Base-by-base conservation (phyloP, 805 yeast species). In the Candida vartiovaarae region DNA sequence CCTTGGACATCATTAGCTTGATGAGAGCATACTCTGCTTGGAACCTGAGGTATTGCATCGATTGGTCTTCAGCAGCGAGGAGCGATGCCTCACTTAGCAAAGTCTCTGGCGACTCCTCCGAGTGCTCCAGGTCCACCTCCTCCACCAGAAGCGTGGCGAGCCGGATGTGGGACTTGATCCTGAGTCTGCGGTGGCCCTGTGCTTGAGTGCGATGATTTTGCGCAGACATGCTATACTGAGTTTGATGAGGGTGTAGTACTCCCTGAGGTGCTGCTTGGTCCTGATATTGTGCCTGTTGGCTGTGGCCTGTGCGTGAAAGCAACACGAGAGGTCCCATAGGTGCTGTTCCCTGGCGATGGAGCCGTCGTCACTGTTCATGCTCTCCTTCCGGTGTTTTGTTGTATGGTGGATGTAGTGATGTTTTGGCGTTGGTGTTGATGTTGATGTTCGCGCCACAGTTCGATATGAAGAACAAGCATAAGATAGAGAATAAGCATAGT, bases 221-320 rank as follows among this genome's bases (percentile, higher is more conserved):
- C 32, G 52, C 52, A 63, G 47, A 8, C 59, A 47, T 28, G 43
- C 46, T 1, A 66, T 47, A 3, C 64, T 42, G 45, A 61, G 55
- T 10, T 56, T 52, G 1, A 65, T 53, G 40, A 68, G 42, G 4
- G 63, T 52, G 45, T 53, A 62, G 42, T 64, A 65, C 47, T 64
- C 65, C n/a, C 43, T 38, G 38, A 65, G 36, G 23, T 61, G 54
- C 5, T 37, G 35, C 26, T 57, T 57, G 25, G 53, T 44, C 7
- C 39, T 27, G 6, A 63, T 49, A 9, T 35, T 43, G 8, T 32
- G 33, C 8, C 48, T 36, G 23, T 39, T 34, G 2, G 36, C 8
- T 2, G 28, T 15, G 7, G 55, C 51, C 31, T 47, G 51, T 4
- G 33, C 20, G 36, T 47, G 47, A 37, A 45, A 51, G n/a, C 33